These are phyloP conservation scores for Euphrasia arctica DNA, from an alignment of 305 asterid species.

Conservation along the genomic window DNA sequence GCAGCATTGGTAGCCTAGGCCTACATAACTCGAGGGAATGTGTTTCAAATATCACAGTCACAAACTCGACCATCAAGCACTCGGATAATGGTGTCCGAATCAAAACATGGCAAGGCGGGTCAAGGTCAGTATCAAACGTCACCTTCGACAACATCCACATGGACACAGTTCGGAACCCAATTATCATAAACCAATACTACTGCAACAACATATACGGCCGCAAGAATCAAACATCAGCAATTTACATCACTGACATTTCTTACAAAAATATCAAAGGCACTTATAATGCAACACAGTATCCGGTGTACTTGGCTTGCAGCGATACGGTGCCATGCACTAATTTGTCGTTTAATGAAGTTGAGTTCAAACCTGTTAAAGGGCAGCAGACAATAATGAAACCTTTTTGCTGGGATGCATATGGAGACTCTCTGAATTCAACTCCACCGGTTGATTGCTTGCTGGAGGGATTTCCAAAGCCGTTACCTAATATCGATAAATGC, in stretches of 20 bases:
- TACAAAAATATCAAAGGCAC: constrained; percentile 73
- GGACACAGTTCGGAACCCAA: constrained; percentile 83
- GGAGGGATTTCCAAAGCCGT: constrained; percentile 50
- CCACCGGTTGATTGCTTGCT: constrained; percentile 74
- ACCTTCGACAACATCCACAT: constrained; percentile 55
- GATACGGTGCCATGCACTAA: constrained; percentile 76
- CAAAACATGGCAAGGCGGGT: constrained; percentile 98
- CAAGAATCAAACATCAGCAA: constrained; percentile 70
- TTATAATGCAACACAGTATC: constrained; percentile 70
- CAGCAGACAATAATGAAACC: constrained; percentile 45
- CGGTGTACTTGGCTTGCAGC: constrained; percentile 82
- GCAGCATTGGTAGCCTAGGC: constrained; percentile 94
- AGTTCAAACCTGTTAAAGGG: constrained; percentile 62
- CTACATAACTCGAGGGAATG: constrained; percentile 65
- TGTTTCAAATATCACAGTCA: constrained; percentile 71
- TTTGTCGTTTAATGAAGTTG: constrained; percentile 52
- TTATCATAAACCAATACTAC: constrained; percentile 82
- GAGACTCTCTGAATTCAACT: constrained; percentile 42
- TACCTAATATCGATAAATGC: constrained; percentile 47
- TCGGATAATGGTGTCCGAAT: constrained; percentile 87
- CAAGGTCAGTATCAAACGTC: constrained; percentile 55
- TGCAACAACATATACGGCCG: constrained; percentile 46
- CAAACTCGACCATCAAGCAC: constrained; percentile 60
- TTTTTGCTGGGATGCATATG: constrained; percentile 86
- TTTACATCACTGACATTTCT: constrained; percentile 44